Conservation (phyloP, 345 rosid species). For the Tarenaya hassleriana region DNA sequence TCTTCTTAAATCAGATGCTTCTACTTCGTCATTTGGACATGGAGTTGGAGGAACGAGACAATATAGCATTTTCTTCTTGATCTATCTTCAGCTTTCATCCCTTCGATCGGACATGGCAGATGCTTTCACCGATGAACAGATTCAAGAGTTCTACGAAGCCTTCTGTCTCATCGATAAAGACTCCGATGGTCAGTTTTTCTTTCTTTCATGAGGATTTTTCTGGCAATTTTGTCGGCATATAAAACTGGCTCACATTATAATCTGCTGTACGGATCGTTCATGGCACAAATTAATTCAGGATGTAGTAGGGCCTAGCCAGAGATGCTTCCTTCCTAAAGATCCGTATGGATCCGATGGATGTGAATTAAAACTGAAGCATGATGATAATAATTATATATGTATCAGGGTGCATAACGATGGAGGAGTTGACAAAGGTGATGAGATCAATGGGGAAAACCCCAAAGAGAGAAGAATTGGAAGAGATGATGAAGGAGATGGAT, state of each 20-base stretch:
- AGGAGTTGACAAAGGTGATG: constrained; percentile 28
- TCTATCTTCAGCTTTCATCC: constrained; percentile 11
- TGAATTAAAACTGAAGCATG: neutral
- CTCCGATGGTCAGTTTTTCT: constrained; percentile 20
- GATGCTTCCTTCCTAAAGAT: too few relatives aligned
- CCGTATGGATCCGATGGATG: neutral
- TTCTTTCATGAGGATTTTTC: neutral
- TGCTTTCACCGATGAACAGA: constrained; percentile 30
- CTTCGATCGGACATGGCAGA: constrained; percentile 25
- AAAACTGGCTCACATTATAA: too few relatives aligned
- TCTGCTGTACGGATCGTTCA: too few relatives aligned
- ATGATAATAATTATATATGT: neutral
- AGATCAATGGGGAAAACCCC: constrained; percentile 31
- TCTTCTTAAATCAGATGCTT: constrained; percentile 13
- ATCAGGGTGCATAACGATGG: constrained; percentile 28
- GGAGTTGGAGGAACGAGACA: too few relatives aligned
- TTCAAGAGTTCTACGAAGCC: constrained; percentile 34
- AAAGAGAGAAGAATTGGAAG: constrained; percentile 21
- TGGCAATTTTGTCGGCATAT: neutral
- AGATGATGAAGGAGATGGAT: constrained; percentile 30
- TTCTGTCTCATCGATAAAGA: constrained; percentile 34
- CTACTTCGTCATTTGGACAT: constrained; percentile 5
- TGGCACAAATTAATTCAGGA: too few relatives aligned
- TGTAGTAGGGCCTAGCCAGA: too few relatives aligned
- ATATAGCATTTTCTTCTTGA: too few relatives aligned